Evolutionary conservation across 495 filamentous ascomycete genomes (phyloP).

Genomic region (Cenococcum geophilum): DNA sequence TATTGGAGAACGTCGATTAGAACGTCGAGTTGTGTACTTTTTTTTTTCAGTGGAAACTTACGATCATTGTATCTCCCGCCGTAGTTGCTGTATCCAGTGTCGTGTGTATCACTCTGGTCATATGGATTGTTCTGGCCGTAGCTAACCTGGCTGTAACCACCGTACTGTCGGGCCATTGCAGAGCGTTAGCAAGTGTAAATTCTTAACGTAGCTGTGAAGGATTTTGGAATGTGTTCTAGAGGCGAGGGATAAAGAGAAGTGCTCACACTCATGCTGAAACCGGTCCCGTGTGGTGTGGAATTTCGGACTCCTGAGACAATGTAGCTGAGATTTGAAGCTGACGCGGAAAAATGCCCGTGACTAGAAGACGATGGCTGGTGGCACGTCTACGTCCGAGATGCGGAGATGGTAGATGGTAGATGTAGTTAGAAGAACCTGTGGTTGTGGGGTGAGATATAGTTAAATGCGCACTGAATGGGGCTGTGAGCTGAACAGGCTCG

Average conservation of each 20-base stretch:
- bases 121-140: conserved; percentile 63
- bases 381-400: not conserved
- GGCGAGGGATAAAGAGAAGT: not conserved
- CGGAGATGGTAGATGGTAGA: conserved; percentile 9
- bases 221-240: not conserved
- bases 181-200: conserved; percentile 15
- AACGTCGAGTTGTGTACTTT: conserved; percentile 24
- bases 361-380: not conserved
- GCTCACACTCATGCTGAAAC: conserved; percentile 34
- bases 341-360: not conserved
- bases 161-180: conserved; percentile 34
- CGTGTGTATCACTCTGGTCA: conserved; percentile 41
- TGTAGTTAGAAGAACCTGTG: conserved; percentile 11
- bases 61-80: conserved; percentile 28
- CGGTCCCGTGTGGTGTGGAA: conserved; percentile 23
- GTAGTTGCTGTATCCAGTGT: conserved; percentile 36
- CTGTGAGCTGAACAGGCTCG: conserved; percentile 4
- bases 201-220: not conserved
- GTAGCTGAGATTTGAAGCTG: conserved; percentile 1
- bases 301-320: conserved; percentile 29
- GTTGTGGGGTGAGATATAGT: not conserved
- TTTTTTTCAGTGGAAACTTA: conserved; percentile 26
- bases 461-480: conserved; percentile 6
- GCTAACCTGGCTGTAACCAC: conserved; percentile 37
- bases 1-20: conserved; percentile 6